Evolutionary conservation across 2,329 filamentous ascomycete genomes (phyloP).

Genomic region (Aspergillus sergii): DNA sequence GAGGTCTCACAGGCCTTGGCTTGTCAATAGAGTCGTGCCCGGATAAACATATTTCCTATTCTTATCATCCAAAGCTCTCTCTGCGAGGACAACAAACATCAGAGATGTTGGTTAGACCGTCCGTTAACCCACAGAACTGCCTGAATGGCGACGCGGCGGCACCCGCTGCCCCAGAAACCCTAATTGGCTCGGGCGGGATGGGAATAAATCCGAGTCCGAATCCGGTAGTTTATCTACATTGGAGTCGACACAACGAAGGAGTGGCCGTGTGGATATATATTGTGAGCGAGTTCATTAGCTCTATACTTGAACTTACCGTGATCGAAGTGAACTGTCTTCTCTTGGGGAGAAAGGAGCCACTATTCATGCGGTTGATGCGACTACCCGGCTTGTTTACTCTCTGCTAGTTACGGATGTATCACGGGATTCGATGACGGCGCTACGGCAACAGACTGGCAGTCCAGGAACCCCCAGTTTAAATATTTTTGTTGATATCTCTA

Average conservation of each 20-base stretch:
- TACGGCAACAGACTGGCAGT: not conserved
- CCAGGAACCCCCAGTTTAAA: not conserved
- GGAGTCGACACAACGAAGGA: not conserved
- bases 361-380: not conserved
- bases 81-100: not conserved
- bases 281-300: not conserved
- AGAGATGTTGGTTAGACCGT: not conserved
- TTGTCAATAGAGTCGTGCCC: not conserved
- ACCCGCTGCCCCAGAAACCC: not conserved
- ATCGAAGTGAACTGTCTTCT: not conserved
- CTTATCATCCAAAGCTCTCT: not conserved
- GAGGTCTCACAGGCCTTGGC: not conserved
- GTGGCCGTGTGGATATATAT: too few relatives aligned
- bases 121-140: not conserved
- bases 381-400: not conserved
- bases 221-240: not conserved
- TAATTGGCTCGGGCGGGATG: not conserved
- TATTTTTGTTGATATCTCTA: not conserved
- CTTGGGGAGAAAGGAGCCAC: not conserved
- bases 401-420: not conserved
- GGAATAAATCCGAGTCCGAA: not conserved
- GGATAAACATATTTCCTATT: not conserved
- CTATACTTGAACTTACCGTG: not conserved
- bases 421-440: not conserved
- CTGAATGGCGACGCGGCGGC: not conserved